These are phyloP conservation scores for Naegleria lovaniensis DNA, from an alignment of 208 protist species.

Conservation along the genomic window DNA sequence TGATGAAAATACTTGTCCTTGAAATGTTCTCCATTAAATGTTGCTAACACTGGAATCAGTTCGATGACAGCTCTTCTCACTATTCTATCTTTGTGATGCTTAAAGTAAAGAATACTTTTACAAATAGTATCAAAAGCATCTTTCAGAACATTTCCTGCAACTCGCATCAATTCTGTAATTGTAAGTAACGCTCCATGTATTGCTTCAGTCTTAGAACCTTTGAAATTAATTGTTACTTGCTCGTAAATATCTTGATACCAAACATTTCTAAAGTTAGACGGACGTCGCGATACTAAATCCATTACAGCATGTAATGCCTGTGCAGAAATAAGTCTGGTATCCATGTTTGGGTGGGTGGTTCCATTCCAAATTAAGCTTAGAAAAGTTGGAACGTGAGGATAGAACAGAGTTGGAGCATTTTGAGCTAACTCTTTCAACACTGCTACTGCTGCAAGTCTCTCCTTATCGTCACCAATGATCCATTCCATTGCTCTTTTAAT, in stretches of 20 bases:
- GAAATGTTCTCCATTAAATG: neutral
- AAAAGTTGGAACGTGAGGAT: neutral
- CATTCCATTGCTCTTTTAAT: conserved; percentile 27
- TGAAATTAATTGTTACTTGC: neutral
- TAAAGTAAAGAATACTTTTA: neutral
- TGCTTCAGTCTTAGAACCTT: neutral
- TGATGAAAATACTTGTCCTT: neutral
- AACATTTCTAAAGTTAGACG: too few relatives aligned
- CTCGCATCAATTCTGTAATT: neutral
- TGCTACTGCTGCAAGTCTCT: neutral
- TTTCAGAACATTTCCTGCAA: neutral
- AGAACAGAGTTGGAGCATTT: conserved; percentile 21
- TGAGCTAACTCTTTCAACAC: conserved; percentile 22
- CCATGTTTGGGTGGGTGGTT: neutral
- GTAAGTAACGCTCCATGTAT: conserved; percentile 6
- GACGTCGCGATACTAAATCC: neutral
- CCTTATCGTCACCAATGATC: neutral
- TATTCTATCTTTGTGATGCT: neutral
- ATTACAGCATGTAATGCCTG: neutral
- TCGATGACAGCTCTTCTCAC: conserved; percentile 3
- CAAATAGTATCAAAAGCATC: neutral
- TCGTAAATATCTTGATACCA: conserved; percentile 5
- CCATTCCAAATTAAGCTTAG: conserved; percentile 9
- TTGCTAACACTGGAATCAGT: neutral
- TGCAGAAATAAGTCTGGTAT: neutral